Evolutionary conservation across 2,329 filamentous ascomycete genomes (phyloP), one percentile per base, ranked within the genome.

Genomic region (Myriosclerotinia curreyana): DNA sequence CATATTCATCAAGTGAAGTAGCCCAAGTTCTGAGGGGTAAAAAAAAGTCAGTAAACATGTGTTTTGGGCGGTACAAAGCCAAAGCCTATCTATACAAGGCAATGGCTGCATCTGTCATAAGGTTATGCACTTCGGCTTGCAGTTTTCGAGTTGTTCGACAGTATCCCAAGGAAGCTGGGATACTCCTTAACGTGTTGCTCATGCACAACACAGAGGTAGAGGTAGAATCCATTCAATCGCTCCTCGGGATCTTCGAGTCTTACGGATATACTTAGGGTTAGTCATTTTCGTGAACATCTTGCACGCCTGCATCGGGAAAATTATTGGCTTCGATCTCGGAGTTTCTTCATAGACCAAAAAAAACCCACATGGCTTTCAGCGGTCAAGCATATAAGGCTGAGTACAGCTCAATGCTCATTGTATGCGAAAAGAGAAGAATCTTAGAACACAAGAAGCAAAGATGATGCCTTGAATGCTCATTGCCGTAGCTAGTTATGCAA

Each of bases 401-500:
- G n/a, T 20, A 48, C 42, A 48, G 42, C 11, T 48, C 28, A 14
- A 20, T 11, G 34, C 31, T 36, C 12, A 17, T 12, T 1, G 22
- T 17, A 2, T 3, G 34, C 40, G 4, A 22, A 46, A 28, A 5
- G 20, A 28, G 28, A 34, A 22, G 28, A 15, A 25, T 12, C 1
- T 36, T 48, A n/a, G 55, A 28, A 25, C 44, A 25, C 42, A 48
- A 22, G 55, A 34, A 58, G 55, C 7, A 36, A 44, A 55, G 53
- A 31, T 44, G 53, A 58, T 48, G 55, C 36, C 17, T 36, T 14
- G 8, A 58, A 48, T 25, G 42, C 42, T 25, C 2, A 48, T 48
- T 48, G 55, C 55, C 55, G 55, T 58, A 9, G 28, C 55, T 58
- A 58, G 42, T 25, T 5, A 58, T 48, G 42, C 55, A 22, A 48